Percentiles rank a stretch among this genome's conserved stretches.
These are phyloP conservation scores for Salmacisia buchloeana DNA, from an alignment of 1,284 basidiomycete genomes.

Conservation along the genomic window DNA sequence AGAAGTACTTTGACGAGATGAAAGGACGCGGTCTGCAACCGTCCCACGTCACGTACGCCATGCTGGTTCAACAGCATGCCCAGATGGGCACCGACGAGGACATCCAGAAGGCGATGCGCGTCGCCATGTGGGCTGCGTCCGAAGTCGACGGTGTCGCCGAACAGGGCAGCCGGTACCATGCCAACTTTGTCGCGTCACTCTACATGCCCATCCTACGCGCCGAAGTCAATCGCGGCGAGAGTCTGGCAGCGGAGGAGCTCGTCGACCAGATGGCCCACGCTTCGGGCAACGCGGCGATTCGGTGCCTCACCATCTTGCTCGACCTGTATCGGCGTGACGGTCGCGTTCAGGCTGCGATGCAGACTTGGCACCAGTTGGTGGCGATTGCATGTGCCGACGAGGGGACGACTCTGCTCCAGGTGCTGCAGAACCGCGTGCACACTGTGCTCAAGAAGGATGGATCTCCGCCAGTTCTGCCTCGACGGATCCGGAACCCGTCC, in stretches of 20 bases:
- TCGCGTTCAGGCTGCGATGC: neutral
- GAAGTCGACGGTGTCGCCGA: conserved; percentile 17
- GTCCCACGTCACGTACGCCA: conserved; percentile 65
- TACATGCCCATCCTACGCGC: neutral
- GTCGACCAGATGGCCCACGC: neutral
- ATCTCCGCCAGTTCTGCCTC: neutral
- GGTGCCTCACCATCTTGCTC: neutral
- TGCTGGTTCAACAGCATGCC: conserved; percentile 55
- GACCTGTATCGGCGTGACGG: conserved; percentile 5
- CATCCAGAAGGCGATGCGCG: conserved; percentile 13
- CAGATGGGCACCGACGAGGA: conserved; percentile 28
- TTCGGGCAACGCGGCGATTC: neutral
- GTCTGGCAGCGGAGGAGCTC: conserved; percentile 7
- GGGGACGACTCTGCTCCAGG: neutral
- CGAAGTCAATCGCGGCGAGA: conserved; percentile 4
- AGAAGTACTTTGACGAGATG: conserved; percentile 71
- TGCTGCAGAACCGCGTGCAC: neutral
- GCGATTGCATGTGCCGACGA: neutral
- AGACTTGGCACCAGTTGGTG: neutral
- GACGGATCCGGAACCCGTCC: neutral
- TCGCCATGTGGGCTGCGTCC: conserved; percentile 30
- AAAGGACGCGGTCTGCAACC: conserved; percentile 63
- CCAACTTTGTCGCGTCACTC: conserved; percentile 11
- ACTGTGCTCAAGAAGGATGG: neutral
- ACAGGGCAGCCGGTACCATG: neutral